Evolutionary conservation across 2,329 filamentous ascomycete species (phyloP).

Genomic region (Fusarium camptoceras): DNA sequence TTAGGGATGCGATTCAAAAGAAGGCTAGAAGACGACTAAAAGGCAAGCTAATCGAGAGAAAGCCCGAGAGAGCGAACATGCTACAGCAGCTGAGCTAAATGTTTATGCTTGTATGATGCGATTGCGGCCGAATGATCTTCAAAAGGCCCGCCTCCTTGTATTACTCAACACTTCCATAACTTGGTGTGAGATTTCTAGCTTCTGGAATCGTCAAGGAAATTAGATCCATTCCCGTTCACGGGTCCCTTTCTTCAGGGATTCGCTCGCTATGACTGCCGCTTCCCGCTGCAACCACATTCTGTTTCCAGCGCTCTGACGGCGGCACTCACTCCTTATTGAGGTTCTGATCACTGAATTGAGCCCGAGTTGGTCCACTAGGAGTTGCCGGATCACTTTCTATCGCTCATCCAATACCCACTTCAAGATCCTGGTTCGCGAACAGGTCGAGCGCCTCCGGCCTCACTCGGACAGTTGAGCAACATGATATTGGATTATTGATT

Average conservation of each 20-base stretch:
- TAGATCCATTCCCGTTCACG: neutral
- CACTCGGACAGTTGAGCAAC: slow-evolving; percentile 14
- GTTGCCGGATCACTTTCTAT: neutral
- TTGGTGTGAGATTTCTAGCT: slow-evolving; percentile 5
- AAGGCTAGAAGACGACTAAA: neutral
- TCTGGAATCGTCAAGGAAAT: slow-evolving; percentile 31
- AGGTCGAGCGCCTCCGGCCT: slow-evolving; percentile 28
- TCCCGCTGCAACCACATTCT: slow-evolving; percentile 21
- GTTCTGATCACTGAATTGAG: neutral
- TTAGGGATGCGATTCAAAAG: slow-evolving; percentile 4
- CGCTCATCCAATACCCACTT: slow-evolving; percentile 15
- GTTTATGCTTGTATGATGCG: slow-evolving; percentile 8
- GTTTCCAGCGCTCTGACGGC: slow-evolving; percentile 17
- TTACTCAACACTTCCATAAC: neutral
- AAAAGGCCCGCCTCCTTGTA: slow-evolving; percentile 12
- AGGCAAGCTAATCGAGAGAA: slow-evolving; percentile 13
- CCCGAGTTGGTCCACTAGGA: slow-evolving; percentile 25
- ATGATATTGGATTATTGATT: neutral
- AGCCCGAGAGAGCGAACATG: neutral
- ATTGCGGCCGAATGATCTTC: slow-evolving; percentile 20
- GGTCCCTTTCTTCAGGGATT: neutral
- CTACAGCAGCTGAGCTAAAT: neutral
- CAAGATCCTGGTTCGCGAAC: neutral
- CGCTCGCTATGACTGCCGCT: slow-evolving; percentile 21
- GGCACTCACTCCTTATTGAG: neutral